These are phyloP conservation scores for Lithospermum erythrorhizon DNA, from an alignment of 257 asterid genomes.

Conservation along the genomic window DNA sequence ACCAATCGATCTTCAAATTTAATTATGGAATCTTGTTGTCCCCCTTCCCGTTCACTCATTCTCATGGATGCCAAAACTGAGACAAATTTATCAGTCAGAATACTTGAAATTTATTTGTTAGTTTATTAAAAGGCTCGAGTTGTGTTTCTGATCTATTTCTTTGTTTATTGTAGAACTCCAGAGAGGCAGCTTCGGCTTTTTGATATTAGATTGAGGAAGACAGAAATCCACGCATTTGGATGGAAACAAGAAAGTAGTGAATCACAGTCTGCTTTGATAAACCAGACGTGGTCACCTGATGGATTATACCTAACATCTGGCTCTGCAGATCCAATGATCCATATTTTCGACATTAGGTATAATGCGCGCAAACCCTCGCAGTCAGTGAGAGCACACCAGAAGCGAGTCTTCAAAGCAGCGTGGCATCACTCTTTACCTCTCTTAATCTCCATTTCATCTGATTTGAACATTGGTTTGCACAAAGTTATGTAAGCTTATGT, in stretches of 20 bases:
- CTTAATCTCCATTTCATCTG: conserved; percentile 83
- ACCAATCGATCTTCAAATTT: too few species aligned
- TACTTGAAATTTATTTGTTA: too few species aligned
- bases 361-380: conserved; percentile 54
- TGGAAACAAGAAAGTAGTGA: conserved; percentile 88
- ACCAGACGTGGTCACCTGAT: conserved; percentile 91
- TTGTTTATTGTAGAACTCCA: conserved; percentile 47
- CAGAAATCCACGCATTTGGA: conserved; percentile 63
- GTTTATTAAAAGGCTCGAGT: too few species aligned
- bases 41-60: too few species aligned
- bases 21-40: too few species aligned
- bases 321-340: conserved; percentile 77
- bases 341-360: conserved; percentile 72
- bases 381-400: conserved; percentile 71
- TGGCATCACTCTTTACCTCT: conserved; percentile 81
- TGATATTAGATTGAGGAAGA: conserved; percentile 51
- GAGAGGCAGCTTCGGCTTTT: conserved; percentile 64
- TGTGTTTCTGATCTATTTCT: background rate
- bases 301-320: conserved; percentile 77
- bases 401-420: conserved; percentile 83
- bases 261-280: conserved; percentile 78
- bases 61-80: too few species aligned
- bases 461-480: conserved; percentile 72
- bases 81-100: too few species aligned
- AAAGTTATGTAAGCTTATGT: conserved; percentile 17